Conservation (phyloP, 257 asterid genomes). For the Solanum pinnatisectum region DNA sequence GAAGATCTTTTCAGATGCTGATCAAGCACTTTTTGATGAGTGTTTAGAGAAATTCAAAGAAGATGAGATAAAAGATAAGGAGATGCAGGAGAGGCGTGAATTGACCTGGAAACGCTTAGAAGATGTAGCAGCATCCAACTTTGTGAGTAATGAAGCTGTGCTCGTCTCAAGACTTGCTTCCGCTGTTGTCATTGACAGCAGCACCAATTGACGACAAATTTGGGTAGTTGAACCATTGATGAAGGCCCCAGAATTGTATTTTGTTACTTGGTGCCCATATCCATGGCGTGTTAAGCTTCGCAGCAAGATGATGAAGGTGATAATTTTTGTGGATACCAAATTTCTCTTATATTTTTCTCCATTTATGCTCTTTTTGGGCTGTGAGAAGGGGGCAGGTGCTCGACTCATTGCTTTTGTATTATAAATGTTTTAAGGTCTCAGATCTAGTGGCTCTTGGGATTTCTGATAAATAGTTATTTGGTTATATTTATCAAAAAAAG, state of each 20-base stretch:
- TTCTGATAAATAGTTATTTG: not conserved
- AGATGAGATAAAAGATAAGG: constrained; percentile 32
- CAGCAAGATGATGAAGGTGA: not conserved
- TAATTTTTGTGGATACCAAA: not conserved
- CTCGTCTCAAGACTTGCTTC: constrained; percentile 39
- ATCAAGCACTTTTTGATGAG: constrained; percentile 36
- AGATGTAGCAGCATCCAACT: constrained; percentile 29
- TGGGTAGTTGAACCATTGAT: constrained; percentile 16
- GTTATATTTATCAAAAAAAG: not conserved
- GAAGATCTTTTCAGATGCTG: constrained; percentile 45
- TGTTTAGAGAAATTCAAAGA: constrained; percentile 36
- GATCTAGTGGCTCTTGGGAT: not conserved
- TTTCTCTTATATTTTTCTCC: not conserved
- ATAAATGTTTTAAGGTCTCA: not conserved
- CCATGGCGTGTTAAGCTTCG: not conserved
- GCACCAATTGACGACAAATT: constrained; percentile 17
- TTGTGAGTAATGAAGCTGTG: constrained; percentile 24
- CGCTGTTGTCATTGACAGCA: constrained; percentile 34
- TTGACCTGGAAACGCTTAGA: constrained; percentile 42
- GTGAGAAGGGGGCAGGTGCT: not conserved
- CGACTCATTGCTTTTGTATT: not conserved
- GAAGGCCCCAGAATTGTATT: constrained; percentile 5
- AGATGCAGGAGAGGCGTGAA: constrained; percentile 29
- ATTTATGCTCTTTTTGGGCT: not conserved
- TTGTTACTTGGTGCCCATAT: constrained; percentile 4